Evolutionary conservation across 2,329 filamentous ascomycete species (phyloP), one percentile per base, ranked within the genome.

Genomic region (Cercospora zeina): DNA sequence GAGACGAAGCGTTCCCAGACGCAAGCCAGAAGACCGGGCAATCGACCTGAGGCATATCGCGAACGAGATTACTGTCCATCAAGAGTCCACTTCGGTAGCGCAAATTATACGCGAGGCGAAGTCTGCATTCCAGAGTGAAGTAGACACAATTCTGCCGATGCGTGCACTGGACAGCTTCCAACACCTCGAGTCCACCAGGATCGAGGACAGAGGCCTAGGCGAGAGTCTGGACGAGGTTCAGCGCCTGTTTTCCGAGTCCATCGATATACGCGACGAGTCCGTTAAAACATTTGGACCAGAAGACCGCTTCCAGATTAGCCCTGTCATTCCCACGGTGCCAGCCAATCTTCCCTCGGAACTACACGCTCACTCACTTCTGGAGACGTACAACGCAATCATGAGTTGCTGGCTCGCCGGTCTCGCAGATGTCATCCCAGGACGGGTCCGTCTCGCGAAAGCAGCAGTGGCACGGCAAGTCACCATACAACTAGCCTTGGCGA

Each of bases 401-500:
- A 58, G 67, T 1, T 50, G 33, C 3, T 74, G 69, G 69, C 65
- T 74, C 3, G 63, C 64, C 14, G 61, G 68, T 30, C 64, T 74
- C 0, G 61, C 68, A 19, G 61, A 57, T 11, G 54, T 66, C 9
- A 62, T 70, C 2, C 59, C 69, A 31, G 72, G 70, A 21, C 59
- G 69, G 30, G 62, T 69, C 14, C 69, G 73, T 21, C 65, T 74
- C n/a, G 70, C 70, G 10, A 75, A 72, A 64, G 71, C 71, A 31
- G 65, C 71, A 27, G 56, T 71, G 3, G 70, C 68, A 19, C 65
- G 68, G 14, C 66, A 64, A 14, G 59, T 70, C 14, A 75, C 78
- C 13, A 71, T 74, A 4, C 74, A 79, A 47, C 51, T 79, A 1
- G 65, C 73, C 1, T 65, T 81, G 4, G 73, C 77, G 34, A 75